A percentile compares a stretch with the other conserved stretches of the same genome.
Conservation (phyloP, 2,329 filamentous ascomycete genomes). For the Clarireedia sp. region DNA sequence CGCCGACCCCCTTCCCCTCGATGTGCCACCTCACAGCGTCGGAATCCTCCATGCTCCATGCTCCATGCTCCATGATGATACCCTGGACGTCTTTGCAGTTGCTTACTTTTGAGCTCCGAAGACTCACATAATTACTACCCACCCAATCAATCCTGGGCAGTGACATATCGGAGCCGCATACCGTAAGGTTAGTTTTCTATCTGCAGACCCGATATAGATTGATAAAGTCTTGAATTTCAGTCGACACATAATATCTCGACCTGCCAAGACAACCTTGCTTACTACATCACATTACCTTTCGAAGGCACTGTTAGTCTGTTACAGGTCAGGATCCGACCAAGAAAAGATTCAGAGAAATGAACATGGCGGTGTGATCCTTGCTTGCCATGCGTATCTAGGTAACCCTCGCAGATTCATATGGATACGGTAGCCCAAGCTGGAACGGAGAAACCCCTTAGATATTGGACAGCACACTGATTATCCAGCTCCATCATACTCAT, state of each 20-base stretch:
- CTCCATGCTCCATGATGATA: too few species aligned
- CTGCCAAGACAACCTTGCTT: not conserved
- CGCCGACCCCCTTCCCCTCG: not conserved
- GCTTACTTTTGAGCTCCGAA: conserved; percentile 2
- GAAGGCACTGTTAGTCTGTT: not conserved
- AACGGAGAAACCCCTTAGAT: not conserved
- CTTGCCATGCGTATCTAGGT: not conserved
- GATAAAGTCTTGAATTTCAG: not conserved
- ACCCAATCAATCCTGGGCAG: not conserved
- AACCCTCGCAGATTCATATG: not conserved
- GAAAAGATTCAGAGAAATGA: not conserved
- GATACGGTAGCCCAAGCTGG: not conserved
- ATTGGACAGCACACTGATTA: too few species aligned
- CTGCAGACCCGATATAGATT: not conserved
- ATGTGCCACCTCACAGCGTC: not conserved
- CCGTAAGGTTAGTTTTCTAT: not conserved
- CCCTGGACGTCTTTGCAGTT: not conserved
- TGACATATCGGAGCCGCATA: conserved; percentile 1
- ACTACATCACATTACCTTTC: not conserved
- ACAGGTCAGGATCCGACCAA: too few species aligned
- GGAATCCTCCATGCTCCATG: not conserved
- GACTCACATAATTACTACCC: not conserved
- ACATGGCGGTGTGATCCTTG: not conserved
- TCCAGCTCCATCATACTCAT: not conserved
- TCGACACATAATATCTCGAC: not conserved